These are phyloP conservation scores for Emergomyces orientalis DNA, from an alignment of 2,329 filamentous ascomycete genomes.

Conservation along the genomic window DNA sequence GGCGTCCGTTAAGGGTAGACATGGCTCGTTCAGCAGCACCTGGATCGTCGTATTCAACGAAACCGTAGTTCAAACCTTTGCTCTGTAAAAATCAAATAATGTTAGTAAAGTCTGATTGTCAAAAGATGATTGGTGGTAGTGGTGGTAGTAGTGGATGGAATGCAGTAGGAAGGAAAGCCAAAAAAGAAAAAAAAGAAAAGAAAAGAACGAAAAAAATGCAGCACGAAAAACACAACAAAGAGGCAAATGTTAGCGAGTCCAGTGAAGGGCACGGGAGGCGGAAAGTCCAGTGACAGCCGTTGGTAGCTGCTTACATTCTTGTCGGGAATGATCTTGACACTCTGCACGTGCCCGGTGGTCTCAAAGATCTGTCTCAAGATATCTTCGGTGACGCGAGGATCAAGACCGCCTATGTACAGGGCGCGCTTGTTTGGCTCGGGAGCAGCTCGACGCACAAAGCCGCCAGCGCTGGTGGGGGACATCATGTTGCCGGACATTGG, in stretches of 20 bases:
- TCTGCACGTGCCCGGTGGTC: conserved; percentile 95
- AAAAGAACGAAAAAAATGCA: conserved; percentile 6
- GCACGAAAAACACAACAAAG: conserved; percentile 1
- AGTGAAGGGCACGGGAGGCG: conserved; percentile 4
- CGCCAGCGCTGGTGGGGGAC: conserved; percentile 74
- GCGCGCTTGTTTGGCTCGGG: conserved; percentile 98
- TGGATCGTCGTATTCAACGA: conserved; percentile 97
- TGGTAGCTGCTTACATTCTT: conserved; percentile 71
- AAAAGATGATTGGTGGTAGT: background rate
- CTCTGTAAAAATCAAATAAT: conserved; percentile 49
- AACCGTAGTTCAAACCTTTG: conserved; percentile 98
- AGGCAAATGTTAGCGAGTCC: conserved; percentile 2
- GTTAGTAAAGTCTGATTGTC: conserved; percentile 15
- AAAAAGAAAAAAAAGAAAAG: conserved; percentile 2
- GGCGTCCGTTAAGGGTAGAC: conserved; percentile 89
- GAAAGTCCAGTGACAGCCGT: background rate
- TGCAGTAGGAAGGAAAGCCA: background rate
- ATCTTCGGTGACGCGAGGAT: conserved; percentile 91
- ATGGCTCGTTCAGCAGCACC: conserved; percentile 93
- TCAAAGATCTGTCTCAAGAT: conserved; percentile 97
- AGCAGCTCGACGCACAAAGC: conserved; percentile 78
- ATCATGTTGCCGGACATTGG: conserved; percentile 70
- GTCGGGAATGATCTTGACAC: conserved; percentile 98
- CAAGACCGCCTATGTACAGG: conserved; percentile 88
- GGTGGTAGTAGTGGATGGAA: conserved; percentile 4